These are phyloP conservation scores for Globisporangium splendens DNA, from an alignment of 352 stramenopile species.

Conservation along the genomic window DNA sequence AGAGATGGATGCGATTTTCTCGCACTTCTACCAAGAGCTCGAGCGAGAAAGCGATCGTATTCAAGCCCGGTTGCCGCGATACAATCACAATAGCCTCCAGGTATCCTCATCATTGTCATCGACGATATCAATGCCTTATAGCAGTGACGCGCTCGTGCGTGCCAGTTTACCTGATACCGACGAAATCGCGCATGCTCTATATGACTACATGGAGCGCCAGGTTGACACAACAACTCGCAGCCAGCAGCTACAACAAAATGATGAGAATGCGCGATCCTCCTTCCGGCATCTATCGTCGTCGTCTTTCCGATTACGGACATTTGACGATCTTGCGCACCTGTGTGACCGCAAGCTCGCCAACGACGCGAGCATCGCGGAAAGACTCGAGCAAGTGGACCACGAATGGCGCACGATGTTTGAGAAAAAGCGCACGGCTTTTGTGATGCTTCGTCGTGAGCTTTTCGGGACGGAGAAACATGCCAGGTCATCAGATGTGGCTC, in stretches of 20 bases:
- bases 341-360: constrained; percentile 9
- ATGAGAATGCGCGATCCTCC: not conserved
- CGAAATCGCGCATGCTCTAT: constrained; percentile 13
- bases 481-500: constrained; percentile 74
- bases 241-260: not conserved
- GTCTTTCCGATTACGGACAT: constrained; percentile 34
- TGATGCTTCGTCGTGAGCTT: constrained; percentile 8
- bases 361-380: constrained; percentile 1
- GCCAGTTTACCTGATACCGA: constrained; percentile 11
- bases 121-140: too few relatives aligned
- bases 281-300: constrained; percentile 51
- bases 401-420: constrained; percentile 8
- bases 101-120: too few relatives aligned
- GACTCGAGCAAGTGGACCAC: constrained; percentile 2
- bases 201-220: constrained; percentile 7
- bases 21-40: constrained; percentile 33
- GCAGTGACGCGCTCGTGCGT: not conserved
- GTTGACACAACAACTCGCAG: not conserved
- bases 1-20: constrained; percentile 60
- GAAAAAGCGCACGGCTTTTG: not conserved
- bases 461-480: constrained; percentile 1
- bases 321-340: constrained; percentile 11
- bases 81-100: too few relatives aligned
- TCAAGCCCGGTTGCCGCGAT: constrained; percentile 1
- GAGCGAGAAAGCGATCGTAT: not conserved